Conservation (phyloP, 768 basidiomycete genomes). For the Boletus subparvulus region DNA sequence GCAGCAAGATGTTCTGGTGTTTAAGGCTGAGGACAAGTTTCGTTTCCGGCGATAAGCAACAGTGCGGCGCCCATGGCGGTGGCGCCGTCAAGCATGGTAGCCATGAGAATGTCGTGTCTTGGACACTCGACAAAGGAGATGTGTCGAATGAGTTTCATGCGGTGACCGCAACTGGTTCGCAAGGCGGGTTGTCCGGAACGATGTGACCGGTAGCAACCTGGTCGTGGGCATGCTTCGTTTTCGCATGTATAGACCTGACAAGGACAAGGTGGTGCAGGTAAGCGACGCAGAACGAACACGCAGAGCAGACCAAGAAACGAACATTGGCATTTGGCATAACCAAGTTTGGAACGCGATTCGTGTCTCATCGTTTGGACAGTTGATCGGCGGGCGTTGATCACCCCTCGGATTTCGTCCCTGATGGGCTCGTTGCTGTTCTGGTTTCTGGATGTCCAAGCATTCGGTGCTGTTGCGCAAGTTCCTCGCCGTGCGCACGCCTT, state of each 20-base stretch:
- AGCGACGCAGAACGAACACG: not conserved
- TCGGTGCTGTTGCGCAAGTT: no score
- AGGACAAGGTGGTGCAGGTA: conserved; percentile 7
- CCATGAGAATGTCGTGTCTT: conserved; percentile 99
- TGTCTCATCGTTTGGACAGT: no score
- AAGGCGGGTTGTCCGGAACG: conserved; percentile 79
- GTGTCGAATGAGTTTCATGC: conserved; percentile 73
- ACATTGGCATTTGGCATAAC: no score
- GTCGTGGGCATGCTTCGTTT: conserved; percentile 88
- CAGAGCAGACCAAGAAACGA: not conserved
- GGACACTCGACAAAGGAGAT: conserved; percentile 99
- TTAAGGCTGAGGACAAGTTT: conserved; percentile 98
- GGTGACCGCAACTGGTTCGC: no score
- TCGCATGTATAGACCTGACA: conserved; percentile 97
- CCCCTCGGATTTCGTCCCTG: no score
- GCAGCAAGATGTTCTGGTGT: conserved; percentile 98
- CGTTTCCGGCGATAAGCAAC: conserved; percentile 94
- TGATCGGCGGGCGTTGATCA: no score
- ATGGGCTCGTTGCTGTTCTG: no score
- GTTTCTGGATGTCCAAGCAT: no score
- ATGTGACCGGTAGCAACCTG: conserved; percentile 71
- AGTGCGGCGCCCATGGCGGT: conserved; percentile 99
- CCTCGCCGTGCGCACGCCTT: no score
- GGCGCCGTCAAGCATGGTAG: conserved; percentile 99
- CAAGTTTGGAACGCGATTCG: no score